These are phyloP conservation scores for Leccinellum rugosiceps DNA, from an alignment of 768 basidiomycete genomes.

Conservation along the genomic window DNA sequence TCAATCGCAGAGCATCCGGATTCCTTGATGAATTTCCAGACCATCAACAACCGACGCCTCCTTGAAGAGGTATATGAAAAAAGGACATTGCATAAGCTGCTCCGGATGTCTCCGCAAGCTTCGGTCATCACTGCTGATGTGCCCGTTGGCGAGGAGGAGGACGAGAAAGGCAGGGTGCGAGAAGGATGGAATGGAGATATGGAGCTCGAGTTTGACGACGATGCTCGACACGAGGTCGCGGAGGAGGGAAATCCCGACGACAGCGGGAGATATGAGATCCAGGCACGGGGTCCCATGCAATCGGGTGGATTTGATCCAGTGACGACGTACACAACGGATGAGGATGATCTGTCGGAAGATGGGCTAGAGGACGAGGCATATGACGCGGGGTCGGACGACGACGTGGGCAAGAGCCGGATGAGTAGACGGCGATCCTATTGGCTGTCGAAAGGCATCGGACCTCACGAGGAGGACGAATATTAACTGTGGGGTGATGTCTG, in stretches of 20 bases:
- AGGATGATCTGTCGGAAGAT: constrained; percentile 33
- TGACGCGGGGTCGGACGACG: constrained; percentile 24
- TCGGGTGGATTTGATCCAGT: constrained; percentile 45
- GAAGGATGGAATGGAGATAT: constrained; percentile 42
- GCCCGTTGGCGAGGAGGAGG: constrained; percentile 9
- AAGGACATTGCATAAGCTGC: constrained; percentile 53
- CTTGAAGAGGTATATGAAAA: constrained; percentile 68
- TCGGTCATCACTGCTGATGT: constrained; percentile 20
- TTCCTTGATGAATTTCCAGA: constrained; percentile 39
- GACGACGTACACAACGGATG: constrained; percentile 52
- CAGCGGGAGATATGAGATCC: constrained; percentile 56
- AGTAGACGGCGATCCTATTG: constrained; percentile 47
- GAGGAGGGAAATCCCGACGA: constrained; percentile 41
- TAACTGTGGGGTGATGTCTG: background rate
- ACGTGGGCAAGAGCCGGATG: constrained; percentile 2
- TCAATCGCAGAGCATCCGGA: background rate
- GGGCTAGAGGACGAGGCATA: constrained; percentile 28
- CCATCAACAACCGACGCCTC: constrained; percentile 67
- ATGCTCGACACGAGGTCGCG: constrained; percentile 1
- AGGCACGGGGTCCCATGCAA: constrained; percentile 40
- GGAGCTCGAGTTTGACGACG: constrained; percentile 27
- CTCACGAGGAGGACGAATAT: constrained; percentile 13
- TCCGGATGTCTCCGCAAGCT: constrained; percentile 39
- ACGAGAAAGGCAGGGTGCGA: constrained; percentile 25
- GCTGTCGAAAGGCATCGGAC: constrained; percentile 51